Evolutionary conservation across 805 yeast species (phyloP).

Genomic region (Sungouiozyma ichnusensis): DNA sequence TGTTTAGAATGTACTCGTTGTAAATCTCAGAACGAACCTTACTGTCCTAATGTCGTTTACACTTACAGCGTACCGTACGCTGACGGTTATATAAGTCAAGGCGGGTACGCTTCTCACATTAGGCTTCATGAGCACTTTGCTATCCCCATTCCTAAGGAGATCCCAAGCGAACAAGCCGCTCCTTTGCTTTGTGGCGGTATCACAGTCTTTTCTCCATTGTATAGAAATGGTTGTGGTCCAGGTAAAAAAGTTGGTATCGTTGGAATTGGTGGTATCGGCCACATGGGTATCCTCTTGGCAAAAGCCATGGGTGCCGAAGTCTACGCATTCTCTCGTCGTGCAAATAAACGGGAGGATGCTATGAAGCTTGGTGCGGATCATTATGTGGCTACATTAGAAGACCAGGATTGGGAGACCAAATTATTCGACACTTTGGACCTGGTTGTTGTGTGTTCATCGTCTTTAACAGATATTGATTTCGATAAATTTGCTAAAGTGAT

Average conservation of each 20-base stretch:
- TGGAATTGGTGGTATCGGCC: constrained; percentile 51
- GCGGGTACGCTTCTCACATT: constrained; percentile 62
- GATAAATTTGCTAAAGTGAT: constrained; percentile 23
- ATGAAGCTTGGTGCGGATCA: constrained; percentile 41
- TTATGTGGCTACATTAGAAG: constrained; percentile 44
- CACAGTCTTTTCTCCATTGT: constrained; percentile 60
- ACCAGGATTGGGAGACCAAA: constrained; percentile 32
- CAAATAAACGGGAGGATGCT: constrained; percentile 40
- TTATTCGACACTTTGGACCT: constrained; percentile 34
- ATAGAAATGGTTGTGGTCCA: constrained; percentile 39
- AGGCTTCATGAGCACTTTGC: constrained; percentile 55
- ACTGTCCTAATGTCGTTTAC: constrained; percentile 39
- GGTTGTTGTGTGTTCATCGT: constrained; percentile 39
- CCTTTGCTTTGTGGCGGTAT: constrained; percentile 73
- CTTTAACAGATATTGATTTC: constrained; percentile 32
- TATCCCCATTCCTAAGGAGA: constrained; percentile 49
- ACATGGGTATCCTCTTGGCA: constrained; percentile 45
- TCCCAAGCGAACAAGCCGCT: constrained; percentile 47
- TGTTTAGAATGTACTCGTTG: constrained; percentile 61
- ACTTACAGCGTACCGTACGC: constrained; percentile 41
- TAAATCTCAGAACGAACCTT: constrained; percentile 41
- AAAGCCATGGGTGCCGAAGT: constrained; percentile 53
- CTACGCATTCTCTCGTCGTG: constrained; percentile 43
- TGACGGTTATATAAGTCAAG: constrained; percentile 43
- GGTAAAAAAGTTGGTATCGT: constrained; percentile 44